Evolutionary conservation across 2,329 filamentous ascomycete genomes (phyloP).

Genomic region (Ceratocystis cacaofunesta): DNA sequence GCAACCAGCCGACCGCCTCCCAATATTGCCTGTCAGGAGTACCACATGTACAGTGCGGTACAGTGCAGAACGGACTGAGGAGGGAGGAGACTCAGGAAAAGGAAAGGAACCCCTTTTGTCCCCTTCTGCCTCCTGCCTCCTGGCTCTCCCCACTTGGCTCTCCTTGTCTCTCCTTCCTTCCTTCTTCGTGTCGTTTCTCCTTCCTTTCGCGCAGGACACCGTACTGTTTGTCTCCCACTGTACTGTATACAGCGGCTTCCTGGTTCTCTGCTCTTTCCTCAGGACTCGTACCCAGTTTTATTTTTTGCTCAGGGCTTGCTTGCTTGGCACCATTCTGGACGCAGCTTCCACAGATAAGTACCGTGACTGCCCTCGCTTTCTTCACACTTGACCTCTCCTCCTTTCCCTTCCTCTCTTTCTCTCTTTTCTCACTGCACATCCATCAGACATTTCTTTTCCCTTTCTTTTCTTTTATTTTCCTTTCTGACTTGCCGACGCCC

Average conservation of each 20-base stretch:
- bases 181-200: background rate
- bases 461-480: slow-evolving; percentile 31
- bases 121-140: background rate
- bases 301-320: too few species aligned
- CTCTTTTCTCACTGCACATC: slow-evolving; percentile 19
- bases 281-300: too few species aligned
- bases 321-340: background rate
- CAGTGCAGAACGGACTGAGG: background rate
- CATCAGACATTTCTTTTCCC: slow-evolving; percentile 23
- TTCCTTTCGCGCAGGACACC: too few species aligned
- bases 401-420: slow-evolving; percentile 26
- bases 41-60: background rate
- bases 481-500: slow-evolving; percentile 33
- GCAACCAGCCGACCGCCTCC: background rate
- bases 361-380: slow-evolving; percentile 26
- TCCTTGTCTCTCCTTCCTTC: background rate
- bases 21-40: background rate
- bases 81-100: background rate
- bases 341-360: slow-evolving; percentile 27
- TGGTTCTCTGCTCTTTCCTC: too few species aligned
- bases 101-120: slow-evolving; percentile 11
- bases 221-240: background rate
- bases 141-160: too few species aligned
- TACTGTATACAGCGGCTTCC: background rate
- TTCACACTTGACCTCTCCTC: slow-evolving; percentile 20